These are phyloP conservation scores for Paramecium caudatum DNA, from an alignment of 73 alveolate genomes.

Conservation along the genomic window DNA sequence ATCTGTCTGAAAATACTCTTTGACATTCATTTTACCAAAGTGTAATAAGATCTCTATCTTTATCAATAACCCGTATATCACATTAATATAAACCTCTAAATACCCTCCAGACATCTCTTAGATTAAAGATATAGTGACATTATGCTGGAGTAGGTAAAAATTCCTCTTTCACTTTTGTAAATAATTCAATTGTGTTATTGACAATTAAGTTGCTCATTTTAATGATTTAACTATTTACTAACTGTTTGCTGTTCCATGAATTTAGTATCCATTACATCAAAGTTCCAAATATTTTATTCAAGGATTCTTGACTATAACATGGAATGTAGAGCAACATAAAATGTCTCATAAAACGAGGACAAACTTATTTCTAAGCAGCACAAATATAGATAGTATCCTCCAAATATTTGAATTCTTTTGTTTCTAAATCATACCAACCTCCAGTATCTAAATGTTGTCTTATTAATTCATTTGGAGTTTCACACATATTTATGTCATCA, in stretches of 20 bases:
- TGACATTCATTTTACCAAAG: conserved; percentile 97
- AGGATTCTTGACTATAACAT: conserved; percentile 76
- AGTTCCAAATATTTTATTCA: conserved; percentile 58
- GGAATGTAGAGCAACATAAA: conserved; percentile 78
- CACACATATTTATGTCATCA: conserved; percentile 97
- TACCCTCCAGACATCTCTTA: conserved; percentile 96
- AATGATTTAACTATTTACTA: background rate
- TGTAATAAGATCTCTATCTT: conserved; percentile 83
- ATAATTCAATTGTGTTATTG: conserved; percentile 31
- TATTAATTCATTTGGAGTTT: conserved; percentile 97
- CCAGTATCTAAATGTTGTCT: conserved; percentile 99
- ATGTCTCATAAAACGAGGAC: conserved; percentile 84
- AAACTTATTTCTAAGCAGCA: conserved; percentile 76
- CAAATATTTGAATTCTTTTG: conserved; percentile 92
- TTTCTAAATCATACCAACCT: conserved; percentile 90
- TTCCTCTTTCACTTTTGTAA: conserved; percentile 74
- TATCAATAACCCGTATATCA: conserved; percentile 70
- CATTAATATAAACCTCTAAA: conserved; percentile 91
- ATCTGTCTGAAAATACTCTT: conserved; percentile 94
- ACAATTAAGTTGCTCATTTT: conserved; percentile 30
- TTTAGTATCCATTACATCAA: conserved; percentile 66
- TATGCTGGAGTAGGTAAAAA: conserved; percentile 97
- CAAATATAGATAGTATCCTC: conserved; percentile 90
- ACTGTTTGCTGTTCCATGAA: conserved; percentile 23
- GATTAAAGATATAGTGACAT: conserved; percentile 87